Conservation (phyloP, 345 rosid species). For the Eucalyptus victrix region DNA sequence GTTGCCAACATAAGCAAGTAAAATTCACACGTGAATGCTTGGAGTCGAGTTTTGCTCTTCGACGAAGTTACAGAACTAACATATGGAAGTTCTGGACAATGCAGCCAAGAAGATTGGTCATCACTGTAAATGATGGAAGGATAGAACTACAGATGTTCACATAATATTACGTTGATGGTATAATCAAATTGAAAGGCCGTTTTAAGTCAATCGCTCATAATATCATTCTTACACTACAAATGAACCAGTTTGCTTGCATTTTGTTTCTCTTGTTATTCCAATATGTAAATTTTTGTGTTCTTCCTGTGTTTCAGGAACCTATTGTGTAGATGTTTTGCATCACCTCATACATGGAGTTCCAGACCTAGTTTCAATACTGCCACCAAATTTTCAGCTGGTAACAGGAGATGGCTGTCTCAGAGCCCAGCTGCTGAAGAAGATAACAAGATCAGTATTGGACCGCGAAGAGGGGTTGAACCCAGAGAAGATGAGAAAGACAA, state of each 20-base stretch:
- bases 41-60: background rate
- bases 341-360: constrained; percentile 10
- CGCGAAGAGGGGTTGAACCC: constrained; percentile 15
- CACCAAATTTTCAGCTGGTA: constrained; percentile 2
- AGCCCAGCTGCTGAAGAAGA: constrained; percentile 34
- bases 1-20: background rate
- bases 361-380: constrained; percentile 7
- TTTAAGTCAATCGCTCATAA: background rate
- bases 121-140: background rate
- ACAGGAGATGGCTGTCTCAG: constrained; percentile 54
- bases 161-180: background rate
- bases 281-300: background rate
- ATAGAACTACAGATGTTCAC: background rate
- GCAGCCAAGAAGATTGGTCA: background rate
- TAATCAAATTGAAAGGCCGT: background rate
- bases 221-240: background rate
- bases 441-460: constrained; percentile 73
- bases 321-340: constrained; percentile 11
- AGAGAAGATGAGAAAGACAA: constrained; percentile 33
- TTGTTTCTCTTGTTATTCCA: background rate
- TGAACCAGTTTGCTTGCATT: background rate
- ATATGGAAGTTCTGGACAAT: background rate
- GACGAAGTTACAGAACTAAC: background rate
- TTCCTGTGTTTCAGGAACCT: constrained; percentile 16
- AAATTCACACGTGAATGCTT: background rate